Conservation (phyloP, 2,329 filamentous ascomycete species). For the Neospermospora avenae region DNA sequence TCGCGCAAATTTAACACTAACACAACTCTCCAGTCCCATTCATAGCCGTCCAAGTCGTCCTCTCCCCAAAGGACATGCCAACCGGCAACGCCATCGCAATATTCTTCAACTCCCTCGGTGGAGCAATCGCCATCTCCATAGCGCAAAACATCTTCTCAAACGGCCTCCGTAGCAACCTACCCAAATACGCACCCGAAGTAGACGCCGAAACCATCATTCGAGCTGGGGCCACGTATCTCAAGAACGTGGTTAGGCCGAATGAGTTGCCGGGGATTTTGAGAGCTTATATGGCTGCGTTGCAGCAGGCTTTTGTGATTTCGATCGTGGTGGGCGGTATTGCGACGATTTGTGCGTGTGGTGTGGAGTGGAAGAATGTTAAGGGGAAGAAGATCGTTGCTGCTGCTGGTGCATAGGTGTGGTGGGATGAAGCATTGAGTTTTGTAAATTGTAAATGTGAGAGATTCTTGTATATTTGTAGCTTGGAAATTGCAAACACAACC, state of each 20-base stretch:
- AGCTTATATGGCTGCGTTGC: constrained; percentile 38
- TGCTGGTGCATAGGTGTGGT: constrained; percentile 12
- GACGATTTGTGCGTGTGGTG: constrained; percentile 28
- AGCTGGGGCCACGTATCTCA: constrained; percentile 43
- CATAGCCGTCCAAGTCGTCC: constrained; percentile 48
- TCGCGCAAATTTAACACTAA: neutral
- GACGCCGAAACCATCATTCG: constrained; percentile 34
- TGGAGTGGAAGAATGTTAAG: constrained; percentile 35
- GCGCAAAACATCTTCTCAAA: constrained; percentile 48
- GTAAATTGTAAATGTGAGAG: too few species aligned
- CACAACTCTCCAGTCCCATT: constrained; percentile 43
- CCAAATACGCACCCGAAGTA: constrained; percentile 31
- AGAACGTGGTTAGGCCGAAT: constrained; percentile 32
- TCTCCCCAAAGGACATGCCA: constrained; percentile 50
- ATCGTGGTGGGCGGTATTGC: constrained; percentile 33
- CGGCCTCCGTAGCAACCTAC: constrained; percentile 31
- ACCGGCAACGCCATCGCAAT: constrained; percentile 54
- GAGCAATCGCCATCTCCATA: constrained; percentile 55
- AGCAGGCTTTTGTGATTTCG: constrained; percentile 29
- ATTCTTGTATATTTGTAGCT: too few species aligned
- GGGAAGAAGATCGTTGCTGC: constrained; percentile 30
- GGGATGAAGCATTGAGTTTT: too few species aligned
- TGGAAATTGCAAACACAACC: too few species aligned
- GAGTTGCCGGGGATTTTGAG: constrained; percentile 39
- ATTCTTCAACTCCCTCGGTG: constrained; percentile 57